Base-by-base conservation (phyloP, 2,329 filamentous ascomycete genomes). In the Sporothrix schenckii region DNA sequence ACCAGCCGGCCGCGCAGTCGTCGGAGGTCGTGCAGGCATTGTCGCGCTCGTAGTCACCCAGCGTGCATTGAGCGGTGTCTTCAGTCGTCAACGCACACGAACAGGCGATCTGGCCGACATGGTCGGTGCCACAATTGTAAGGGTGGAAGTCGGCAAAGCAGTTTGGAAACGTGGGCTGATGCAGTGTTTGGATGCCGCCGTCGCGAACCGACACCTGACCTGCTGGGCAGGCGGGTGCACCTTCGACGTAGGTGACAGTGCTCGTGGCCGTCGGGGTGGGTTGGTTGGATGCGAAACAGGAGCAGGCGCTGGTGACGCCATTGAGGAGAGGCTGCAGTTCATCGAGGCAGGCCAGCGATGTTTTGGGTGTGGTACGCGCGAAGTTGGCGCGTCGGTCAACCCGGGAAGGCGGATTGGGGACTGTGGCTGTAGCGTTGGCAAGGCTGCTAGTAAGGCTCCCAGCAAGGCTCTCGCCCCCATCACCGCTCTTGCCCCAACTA, bases 1-100 rank as follows among this genome's bases (percentile, higher is more conserved):
- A 70, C 71, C 71, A 72, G 9, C 71, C 71, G 52, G 68, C 69
- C 11, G 65, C 50, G 21, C 71, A 72, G 69, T 72, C 71, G 41
- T 68, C 71, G 1, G 65, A 60, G 11, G 65, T 58, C n/a, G 41
- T 47, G 30, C 71, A 72, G 1, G 68, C 65, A 21, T 72, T 70
- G 68, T 72, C 71, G 30, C 71, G 68, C 65, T 72, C 71, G 47
- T 70, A 72, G 66, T 72, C 71, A 52, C 71, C 71, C 16, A 72
- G 58, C 27, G 71, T 72, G 58, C 71, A 72, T 52, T 66, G 56
- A 11, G 68, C 68, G 6, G 49, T 66, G 30, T 58, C 69, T 47
- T 72, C 71, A n/a, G 71, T 66, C 19, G 71, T 72, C 11, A 68
- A 44, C 30, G 58, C 58, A 53, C 71, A 72, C 68, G 71, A 72